Conservation (phyloP, 2,329 filamentous ascomycete species). For the Chaetoscypha palmicola region DNA sequence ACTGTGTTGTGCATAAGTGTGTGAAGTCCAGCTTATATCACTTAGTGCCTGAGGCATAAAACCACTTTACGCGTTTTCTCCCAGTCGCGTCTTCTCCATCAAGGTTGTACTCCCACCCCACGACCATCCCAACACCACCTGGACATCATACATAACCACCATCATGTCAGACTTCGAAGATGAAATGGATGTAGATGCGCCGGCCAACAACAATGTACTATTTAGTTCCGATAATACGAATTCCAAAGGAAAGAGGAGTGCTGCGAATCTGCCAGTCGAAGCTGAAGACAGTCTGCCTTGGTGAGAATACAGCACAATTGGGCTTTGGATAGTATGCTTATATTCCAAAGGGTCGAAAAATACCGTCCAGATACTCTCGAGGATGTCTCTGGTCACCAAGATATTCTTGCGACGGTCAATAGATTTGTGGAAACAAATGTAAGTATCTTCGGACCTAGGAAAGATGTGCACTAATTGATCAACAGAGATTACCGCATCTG, state of each 20-base stretch:
- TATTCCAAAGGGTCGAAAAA: slow-evolving; percentile 73
- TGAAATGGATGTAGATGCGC: slow-evolving; percentile 62
- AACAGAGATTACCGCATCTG: slow-evolving; percentile 77
- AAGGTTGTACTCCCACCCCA: not conserved
- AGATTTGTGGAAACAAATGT: slow-evolving; percentile 91
- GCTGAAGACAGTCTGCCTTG: slow-evolving; percentile 92
- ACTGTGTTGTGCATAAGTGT: too few species aligned
- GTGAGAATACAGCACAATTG: slow-evolving; percentile 38
- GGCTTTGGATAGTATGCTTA: slow-evolving; percentile 17
- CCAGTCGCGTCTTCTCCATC: not conserved
- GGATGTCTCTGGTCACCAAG: slow-evolving; percentile 93
- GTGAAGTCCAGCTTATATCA: too few species aligned
- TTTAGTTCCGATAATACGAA: slow-evolving; percentile 70
- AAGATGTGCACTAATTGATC: slow-evolving; percentile 6
- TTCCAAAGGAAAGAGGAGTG: slow-evolving; percentile 83
- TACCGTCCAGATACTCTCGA: slow-evolving; percentile 83
- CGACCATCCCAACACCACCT: too few species aligned
- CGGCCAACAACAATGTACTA: slow-evolving; percentile 43
- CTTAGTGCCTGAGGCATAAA: not conserved
- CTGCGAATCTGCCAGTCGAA: slow-evolving; percentile 87
- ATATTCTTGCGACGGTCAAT: slow-evolving; percentile 96
- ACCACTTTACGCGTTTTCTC: not conserved
- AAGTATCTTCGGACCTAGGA: slow-evolving; percentile 15
- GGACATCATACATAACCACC: too few species aligned
- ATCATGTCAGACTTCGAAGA: slow-evolving; percentile 52